Evolutionary conservation across 345 rosid genomes (phyloP).

Genomic region (Cardamine chenopodiifolia): DNA sequence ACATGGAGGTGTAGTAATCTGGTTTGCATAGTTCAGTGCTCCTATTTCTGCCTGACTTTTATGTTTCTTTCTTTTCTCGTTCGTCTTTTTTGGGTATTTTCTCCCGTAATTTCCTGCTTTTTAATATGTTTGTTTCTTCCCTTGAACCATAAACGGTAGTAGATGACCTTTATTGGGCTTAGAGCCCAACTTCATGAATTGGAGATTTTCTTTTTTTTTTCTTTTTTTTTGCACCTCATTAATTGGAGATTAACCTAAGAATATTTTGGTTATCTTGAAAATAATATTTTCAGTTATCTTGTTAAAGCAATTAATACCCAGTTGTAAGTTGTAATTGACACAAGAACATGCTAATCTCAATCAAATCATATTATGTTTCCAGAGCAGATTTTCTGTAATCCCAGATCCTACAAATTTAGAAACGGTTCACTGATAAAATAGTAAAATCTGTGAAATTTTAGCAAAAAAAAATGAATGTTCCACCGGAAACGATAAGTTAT

Average conservation of each 20-base stretch:
- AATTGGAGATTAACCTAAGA: no score
- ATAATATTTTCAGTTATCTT: no score
- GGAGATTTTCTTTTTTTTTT: no score
- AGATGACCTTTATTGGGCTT: conserved; percentile 2
- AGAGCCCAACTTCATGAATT: conserved; percentile 2
- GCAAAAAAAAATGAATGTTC: neutral
- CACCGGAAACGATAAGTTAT: no score
- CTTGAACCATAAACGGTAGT: neutral
- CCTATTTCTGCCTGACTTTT: conserved; percentile 18
- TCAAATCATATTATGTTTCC: neutral
- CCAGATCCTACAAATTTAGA: neutral
- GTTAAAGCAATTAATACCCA: neutral
- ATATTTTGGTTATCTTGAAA: no score
- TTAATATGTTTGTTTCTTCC: neutral
- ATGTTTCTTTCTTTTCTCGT: conserved; percentile 30
- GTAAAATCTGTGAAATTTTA: neutral
- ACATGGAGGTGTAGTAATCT: conserved; percentile 13
- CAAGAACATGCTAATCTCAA: neutral
- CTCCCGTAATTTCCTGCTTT: neutral
- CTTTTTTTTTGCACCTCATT: no score
- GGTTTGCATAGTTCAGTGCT: conserved; percentile 38
- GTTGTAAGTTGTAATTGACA: neutral
- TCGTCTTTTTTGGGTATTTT: neutral
- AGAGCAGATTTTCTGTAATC: no score
- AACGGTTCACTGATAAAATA: neutral